These are phyloP conservation scores for Botryotinia calthae DNA, from an alignment of 2,329 filamentous ascomycete species.

Conservation along the genomic window DNA sequence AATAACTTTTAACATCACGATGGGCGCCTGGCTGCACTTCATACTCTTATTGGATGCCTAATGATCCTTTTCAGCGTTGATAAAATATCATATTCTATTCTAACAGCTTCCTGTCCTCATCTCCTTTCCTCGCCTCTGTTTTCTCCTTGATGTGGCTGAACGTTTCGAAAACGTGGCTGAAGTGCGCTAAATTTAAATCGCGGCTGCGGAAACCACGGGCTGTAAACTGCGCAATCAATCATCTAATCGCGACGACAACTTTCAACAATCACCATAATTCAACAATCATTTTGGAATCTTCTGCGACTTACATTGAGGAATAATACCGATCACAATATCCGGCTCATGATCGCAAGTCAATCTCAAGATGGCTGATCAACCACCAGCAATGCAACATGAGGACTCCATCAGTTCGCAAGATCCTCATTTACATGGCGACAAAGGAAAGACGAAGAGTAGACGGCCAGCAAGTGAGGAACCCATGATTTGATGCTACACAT, in stretches of 20 bases:
- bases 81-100: neutral
- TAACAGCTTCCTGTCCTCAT: neutral
- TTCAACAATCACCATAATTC: constrained; percentile 8
- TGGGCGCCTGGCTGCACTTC: neutral
- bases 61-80: neutral
- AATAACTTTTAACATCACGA: neutral
- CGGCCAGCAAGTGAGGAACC: constrained; percentile 74
- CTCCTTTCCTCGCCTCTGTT: neutral
- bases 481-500: constrained; percentile 20
- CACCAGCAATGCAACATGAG: constrained; percentile 33
- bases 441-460: constrained; percentile 84
- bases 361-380: constrained; percentile 36
- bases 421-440: constrained; percentile 49
- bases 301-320: neutral
- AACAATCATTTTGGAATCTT: neutral
- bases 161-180: constrained; percentile 11
- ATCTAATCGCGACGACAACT: constrained; percentile 27
- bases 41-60: neutral
- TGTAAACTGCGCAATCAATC: constrained; percentile 7
- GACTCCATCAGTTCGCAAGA: constrained; percentile 58
- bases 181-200: constrained; percentile 12
- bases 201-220: constrained; percentile 11
- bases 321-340: constrained; percentile 18
- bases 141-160: constrained; percentile 25
- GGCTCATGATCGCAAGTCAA: constrained; percentile 32